These are phyloP conservation scores for Margaritispora aquatica DNA, from an alignment of 495 filamentous ascomycete species.

Conservation along the genomic window DNA sequence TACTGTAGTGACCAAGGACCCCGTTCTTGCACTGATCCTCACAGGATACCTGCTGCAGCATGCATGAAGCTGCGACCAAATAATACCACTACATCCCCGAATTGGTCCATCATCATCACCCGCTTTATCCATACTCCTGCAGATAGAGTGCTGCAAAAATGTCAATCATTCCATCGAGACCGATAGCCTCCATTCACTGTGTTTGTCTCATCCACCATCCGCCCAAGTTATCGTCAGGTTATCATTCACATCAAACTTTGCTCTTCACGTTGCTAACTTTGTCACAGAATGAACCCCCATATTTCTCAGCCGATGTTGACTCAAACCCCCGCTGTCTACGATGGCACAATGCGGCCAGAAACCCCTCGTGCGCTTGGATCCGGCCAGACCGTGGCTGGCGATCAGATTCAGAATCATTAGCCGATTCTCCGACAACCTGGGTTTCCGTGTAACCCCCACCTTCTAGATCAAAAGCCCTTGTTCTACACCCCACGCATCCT, in stretches of 20 bases:
- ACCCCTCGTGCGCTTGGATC: background rate
- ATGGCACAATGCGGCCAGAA: background rate
- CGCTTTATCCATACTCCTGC: background rate
- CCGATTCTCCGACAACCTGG: background rate
- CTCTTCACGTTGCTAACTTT: no score
- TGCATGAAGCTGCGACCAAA: background rate
- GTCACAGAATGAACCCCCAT: background rate
- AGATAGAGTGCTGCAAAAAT: background rate
- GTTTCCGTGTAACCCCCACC: background rate
- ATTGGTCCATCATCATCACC: background rate
- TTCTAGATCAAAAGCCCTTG: background rate
- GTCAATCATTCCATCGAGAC: background rate
- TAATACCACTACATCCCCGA: background rate
- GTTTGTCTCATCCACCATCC: background rate
- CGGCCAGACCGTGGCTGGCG: background rate
- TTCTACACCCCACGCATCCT: background rate
- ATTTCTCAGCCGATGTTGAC: background rate
- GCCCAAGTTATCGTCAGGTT: background rate
- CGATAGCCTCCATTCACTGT: background rate
- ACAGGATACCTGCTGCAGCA: background rate
- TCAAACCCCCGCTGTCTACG: background rate
- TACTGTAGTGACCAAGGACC: no score
- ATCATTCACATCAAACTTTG: no score
- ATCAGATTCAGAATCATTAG: background rate
- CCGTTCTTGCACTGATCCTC: background rate